Conservation (phyloP, 768 basidiomycete genomes). For the Suillus americanus region DNA sequence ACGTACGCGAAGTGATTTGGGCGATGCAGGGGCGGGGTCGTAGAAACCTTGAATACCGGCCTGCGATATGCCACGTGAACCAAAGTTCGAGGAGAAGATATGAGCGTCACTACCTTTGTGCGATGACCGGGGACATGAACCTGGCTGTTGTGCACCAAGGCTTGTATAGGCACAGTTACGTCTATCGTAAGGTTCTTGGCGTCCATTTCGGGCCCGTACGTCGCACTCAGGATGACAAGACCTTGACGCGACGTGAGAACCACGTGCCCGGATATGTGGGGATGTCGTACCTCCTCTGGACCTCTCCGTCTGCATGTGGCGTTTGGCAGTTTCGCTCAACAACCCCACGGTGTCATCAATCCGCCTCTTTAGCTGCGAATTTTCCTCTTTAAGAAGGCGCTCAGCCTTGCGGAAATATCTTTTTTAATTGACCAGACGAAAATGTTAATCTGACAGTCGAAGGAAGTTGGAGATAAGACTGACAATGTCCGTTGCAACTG, state of each 20-base stretch:
- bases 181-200: slow-evolving; percentile 62
- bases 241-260: slow-evolving; percentile 43
- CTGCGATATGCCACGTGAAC: slow-evolving; percentile 33
- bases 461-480: slow-evolving; percentile 15
- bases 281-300: slow-evolving; percentile 58
- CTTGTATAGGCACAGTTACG: slow-evolving; percentile 81
- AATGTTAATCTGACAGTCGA: slow-evolving; percentile 1
- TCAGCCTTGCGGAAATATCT: slow-evolving; percentile 71
- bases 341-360: slow-evolving; percentile 61
- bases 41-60: slow-evolving; percentile 83
- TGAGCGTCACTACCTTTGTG: slow-evolving; percentile 55
- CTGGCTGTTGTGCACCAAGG: slow-evolving; percentile 76
- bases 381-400: slow-evolving; percentile 61
- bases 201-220: slow-evolving; percentile 62
- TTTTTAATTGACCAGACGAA: slow-evolving; percentile 3
- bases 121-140: slow-evolving; percentile 74
- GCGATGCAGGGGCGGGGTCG: slow-evolving; percentile 75
- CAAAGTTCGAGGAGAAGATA: neutral
- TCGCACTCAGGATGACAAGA: slow-evolving; percentile 73
- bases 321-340: slow-evolving; percentile 66
- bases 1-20: slow-evolving; percentile 68
- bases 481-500: slow-evolving; percentile 56
- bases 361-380: slow-evolving; percentile 60
- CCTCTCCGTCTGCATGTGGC: slow-evolving; percentile 62
- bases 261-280: slow-evolving; percentile 6